Base-by-base conservation (phyloP, 2,329 filamentous ascomycete species). In the Hypoxylon sp. region DNA sequence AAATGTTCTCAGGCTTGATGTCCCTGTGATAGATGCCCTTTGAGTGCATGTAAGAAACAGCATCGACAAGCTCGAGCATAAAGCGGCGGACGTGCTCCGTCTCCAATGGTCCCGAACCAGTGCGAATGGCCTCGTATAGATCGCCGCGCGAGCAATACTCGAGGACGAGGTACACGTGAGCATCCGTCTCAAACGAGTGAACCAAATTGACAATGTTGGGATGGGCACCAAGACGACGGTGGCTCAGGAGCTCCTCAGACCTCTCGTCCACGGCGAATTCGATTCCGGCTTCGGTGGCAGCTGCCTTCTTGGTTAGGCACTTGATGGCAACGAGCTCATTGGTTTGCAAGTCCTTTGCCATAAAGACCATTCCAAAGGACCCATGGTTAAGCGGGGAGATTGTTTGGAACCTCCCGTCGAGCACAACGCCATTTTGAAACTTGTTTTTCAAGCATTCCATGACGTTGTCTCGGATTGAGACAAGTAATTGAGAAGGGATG, bases 1-100 rank as follows among this genome's bases (percentile, higher is more conserved):
- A 98, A 80, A 99, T 97, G 85, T 99, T 99, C 86, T 99, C 96
- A 0, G 96, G 96, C 84, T 99, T 99, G 88, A 99, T 98, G 81
- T 99, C 96, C 68, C 96, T 93, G 79, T 99, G 96, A 80, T 94
- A 98, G 78, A 98, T 89, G 72, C 93, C 94, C 80, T 94, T 94
- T 70, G 88, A 87, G 80, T 99, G 96, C 82, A 97, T 93, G 81
- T 93, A 94, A 69, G 93, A 90, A 54, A 99, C 92, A 55, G 95
- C 93, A 78, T 93, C 91, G 58, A 99, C 88, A 35, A 99, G 89
- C 82, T 99, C 90, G 66, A 98, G 85, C 96, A 99, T 98, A 84
- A 98, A 98, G 72, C 93, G 92, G 72, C 96, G 93, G 67, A 99
- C 96, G 80, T 99, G 94, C 79, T 98, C 94, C 1, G 96, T 98